Percentiles rank a stretch among this genome's conserved stretches.
Conservation (phyloP, 768 basidiomycete genomes). For the Rhizopogon vesiculosus region DNA sequence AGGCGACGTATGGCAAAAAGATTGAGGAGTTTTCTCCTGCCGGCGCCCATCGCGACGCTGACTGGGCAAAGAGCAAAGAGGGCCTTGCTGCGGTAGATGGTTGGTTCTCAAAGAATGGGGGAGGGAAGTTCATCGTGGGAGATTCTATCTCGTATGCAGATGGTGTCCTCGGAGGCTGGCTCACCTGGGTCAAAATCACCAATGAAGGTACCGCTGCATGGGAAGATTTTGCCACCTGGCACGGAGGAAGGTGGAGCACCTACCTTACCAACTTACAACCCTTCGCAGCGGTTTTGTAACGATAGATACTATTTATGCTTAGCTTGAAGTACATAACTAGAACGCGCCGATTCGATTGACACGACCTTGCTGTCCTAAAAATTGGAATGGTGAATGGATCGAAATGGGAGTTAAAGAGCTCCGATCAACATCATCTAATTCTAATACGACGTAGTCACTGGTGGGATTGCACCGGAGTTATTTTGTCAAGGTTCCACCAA, state of each 20-base stretch:
- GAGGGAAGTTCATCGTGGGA: slow-evolving; percentile 31
- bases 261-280: slow-evolving; percentile 26
- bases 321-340: neutral
- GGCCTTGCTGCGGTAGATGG: slow-evolving; percentile 19
- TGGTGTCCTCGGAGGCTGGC: slow-evolving; percentile 24
- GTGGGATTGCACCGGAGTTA: too few species aligned
- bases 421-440: neutral
- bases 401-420: neutral
- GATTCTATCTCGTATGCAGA: slow-evolving; percentile 31
- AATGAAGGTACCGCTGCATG: slow-evolving; percentile 25
- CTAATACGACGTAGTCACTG: too few species aligned
- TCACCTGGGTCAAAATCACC: slow-evolving; percentile 30
- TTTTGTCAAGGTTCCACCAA: neutral
- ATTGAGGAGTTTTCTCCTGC: slow-evolving; percentile 32
- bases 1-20: slow-evolving; percentile 24
- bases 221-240: slow-evolving; percentile 30
- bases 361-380: too few species aligned
- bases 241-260: slow-evolving; percentile 35
- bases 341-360: neutral
- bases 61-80: slow-evolving; percentile 23
- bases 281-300: slow-evolving; percentile 21
- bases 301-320: neutral
- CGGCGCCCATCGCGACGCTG: slow-evolving; percentile 18
- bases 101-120: slow-evolving; percentile 27
- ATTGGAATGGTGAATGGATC: neutral